Conservation (phyloP, 179 eudicot species). For the Silene noctiflora region DNA sequence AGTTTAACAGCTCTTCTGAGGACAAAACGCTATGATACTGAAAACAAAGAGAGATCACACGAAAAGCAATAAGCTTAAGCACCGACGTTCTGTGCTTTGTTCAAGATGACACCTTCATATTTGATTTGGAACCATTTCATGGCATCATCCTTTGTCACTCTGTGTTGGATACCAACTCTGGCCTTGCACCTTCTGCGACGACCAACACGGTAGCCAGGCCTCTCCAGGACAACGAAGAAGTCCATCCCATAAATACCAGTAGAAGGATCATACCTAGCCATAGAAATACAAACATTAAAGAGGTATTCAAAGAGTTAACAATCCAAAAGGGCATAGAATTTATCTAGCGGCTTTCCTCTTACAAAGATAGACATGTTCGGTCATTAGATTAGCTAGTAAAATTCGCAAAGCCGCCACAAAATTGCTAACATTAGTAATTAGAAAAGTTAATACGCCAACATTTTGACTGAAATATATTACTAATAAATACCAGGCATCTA, state of each 20-base stretch:
- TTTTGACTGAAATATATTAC: too few relatives aligned
- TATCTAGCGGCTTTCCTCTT: neutral
- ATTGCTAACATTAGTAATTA: too few relatives aligned
- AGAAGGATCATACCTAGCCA: conserved; percentile 69
- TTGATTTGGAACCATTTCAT: conserved; percentile 90
- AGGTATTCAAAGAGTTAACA: too few relatives aligned
- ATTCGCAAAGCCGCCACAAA: too few relatives aligned
- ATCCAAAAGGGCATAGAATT: neutral
- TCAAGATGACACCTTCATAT: conserved; percentile 76
- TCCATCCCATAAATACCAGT: conserved; percentile 88
- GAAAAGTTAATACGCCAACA: too few relatives aligned
- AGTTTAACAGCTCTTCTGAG: neutral
- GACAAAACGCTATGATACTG: neutral
- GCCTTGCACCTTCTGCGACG: conserved; percentile 82
- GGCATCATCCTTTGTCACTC: conserved; percentile 75
- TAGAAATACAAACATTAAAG: neutral
- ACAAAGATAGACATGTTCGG: too few relatives aligned
- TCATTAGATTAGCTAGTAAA: too few relatives aligned
- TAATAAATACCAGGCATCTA: too few relatives aligned
- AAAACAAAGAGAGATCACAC: neutral
- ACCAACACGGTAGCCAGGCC: conserved; percentile 75
- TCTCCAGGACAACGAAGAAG: conserved; percentile 65
- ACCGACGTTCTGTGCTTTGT: conserved; percentile 49
- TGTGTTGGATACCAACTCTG: conserved; percentile 76
- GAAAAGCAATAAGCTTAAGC: conserved; percentile 11